phyloP scores from a whole-genome alignment of 2,329 filamentous ascomycete genomes.

The Cladosporium sp. region DNA sequence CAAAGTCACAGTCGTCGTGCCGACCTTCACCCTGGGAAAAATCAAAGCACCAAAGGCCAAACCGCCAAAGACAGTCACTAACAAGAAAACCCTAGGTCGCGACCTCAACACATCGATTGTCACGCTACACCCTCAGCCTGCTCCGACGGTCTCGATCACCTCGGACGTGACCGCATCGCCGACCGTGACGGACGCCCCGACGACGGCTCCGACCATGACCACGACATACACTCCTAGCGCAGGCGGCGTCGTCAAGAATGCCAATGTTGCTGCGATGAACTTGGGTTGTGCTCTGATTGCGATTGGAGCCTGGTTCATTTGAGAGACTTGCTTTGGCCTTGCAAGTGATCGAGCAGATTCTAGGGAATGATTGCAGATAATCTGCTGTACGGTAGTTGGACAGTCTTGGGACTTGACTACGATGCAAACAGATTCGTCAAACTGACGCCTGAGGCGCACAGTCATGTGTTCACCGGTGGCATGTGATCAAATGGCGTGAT shows the following conservation, averaged over 20 bases:
- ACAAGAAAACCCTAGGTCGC: not conserved
- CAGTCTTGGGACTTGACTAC: no score
- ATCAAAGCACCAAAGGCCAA: not conserved
- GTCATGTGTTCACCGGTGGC: no score
- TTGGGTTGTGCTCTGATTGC: not conserved
- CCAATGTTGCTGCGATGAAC: not conserved
- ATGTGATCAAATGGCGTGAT: no score
- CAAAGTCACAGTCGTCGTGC: not conserved
- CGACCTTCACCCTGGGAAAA: not conserved
- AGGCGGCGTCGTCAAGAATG: not conserved
- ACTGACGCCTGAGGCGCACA: no score
- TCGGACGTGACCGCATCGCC: not conserved
- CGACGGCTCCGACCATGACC: not conserved
- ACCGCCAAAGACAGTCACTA: not conserved
- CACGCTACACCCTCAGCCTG: not conserved
- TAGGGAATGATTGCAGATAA: no score
- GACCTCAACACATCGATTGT: not conserved
- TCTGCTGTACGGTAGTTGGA: no score
- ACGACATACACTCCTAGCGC: not conserved
- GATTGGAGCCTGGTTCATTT: not conserved
- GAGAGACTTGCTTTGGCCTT: not conserved
- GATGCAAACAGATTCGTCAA: no score
- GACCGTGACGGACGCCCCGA: not conserved
- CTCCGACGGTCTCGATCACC: not conserved
- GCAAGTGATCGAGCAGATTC: no score